Conservation (phyloP, 1,284 basidiomycete genomes). For the Somion occarium region DNA sequence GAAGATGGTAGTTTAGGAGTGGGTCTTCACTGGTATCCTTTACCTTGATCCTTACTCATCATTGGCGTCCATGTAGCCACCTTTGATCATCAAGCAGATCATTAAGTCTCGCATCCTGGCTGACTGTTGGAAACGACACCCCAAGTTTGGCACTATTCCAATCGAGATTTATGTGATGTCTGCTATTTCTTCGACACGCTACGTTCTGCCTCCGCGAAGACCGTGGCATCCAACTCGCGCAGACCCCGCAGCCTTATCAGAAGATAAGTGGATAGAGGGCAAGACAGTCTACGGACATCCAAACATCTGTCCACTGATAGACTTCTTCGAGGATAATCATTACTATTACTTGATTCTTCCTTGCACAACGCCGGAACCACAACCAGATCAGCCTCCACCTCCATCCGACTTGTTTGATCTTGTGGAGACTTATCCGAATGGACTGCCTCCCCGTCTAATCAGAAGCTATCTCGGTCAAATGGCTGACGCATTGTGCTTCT, state of each 20-base stretch:
- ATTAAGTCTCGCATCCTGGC: conserved; percentile 98
- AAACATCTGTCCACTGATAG: conserved; percentile 89
- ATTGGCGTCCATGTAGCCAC: conserved; percentile 40
- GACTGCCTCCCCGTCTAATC: conserved; percentile 73
- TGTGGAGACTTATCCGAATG: conserved; percentile 86
- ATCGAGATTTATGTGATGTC: conserved; percentile 99
- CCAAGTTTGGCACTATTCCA: conserved; percentile 92
- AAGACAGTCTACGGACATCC: conserved; percentile 79
- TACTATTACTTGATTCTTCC: conserved; percentile 92
- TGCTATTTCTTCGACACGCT: conserved; percentile 74
- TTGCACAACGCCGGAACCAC: conserved; percentile 57
- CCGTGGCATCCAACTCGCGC: conserved; percentile 76
- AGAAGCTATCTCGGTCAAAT: conserved; percentile 92
- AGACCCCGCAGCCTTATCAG: conserved; percentile 20
- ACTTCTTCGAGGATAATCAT: conserved; percentile 97
- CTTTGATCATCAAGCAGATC: conserved; percentile 93
- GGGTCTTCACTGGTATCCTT: conserved; percentile 31
- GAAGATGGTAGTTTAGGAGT: conserved; percentile 79
- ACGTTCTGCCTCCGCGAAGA: conserved; percentile 63
- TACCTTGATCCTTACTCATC: conserved; percentile 5
- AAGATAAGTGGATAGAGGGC: conserved; percentile 60
- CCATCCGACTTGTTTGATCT: conserved; percentile 91
- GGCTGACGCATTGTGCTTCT: conserved; percentile 86
- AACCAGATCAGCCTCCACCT: conserved; percentile 45
- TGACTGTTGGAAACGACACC: conserved; percentile 99